These are phyloP conservation scores for Fusarium sp. DNA, from an alignment of 2,329 filamentous ascomycete genomes.

Conservation along the genomic window DNA sequence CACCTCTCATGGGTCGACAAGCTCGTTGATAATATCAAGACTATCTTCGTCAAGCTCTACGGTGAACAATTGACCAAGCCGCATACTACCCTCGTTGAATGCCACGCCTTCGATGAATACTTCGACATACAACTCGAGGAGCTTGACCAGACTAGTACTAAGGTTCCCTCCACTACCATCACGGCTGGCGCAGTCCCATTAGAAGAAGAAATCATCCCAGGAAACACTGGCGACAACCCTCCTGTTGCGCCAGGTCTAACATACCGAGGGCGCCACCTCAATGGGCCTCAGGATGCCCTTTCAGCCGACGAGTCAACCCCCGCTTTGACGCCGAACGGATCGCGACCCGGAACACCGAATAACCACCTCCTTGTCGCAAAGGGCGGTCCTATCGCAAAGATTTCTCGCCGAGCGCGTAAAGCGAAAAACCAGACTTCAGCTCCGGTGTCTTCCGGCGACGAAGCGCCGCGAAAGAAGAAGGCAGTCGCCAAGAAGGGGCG, in stretches of 20 bases:
- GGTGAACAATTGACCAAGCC: slow-evolving; percentile 85
- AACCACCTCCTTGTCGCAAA: slow-evolving; percentile 76
- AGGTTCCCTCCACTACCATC: slow-evolving; percentile 40
- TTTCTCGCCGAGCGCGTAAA: slow-evolving; percentile 82
- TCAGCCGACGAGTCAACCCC: slow-evolving; percentile 75
- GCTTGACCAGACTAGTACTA: slow-evolving; percentile 69
- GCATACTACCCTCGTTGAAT: slow-evolving; percentile 81
- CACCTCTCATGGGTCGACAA: slow-evolving; percentile 98
- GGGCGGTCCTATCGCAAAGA: slow-evolving; percentile 76
- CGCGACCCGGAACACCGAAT: slow-evolving; percentile 80
- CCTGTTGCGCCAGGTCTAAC: slow-evolving; percentile 52
- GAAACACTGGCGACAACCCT: slow-evolving; percentile 37
- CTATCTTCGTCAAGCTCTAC: slow-evolving; percentile 91
- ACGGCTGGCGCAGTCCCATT: slow-evolving; percentile 43
- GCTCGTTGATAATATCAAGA: slow-evolving; percentile 92
- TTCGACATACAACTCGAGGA: slow-evolving; percentile 93
- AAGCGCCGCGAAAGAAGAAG: slow-evolving; percentile 69
- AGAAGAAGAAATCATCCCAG: slow-evolving; percentile 49
- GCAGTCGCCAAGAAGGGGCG: slow-evolving; percentile 91
- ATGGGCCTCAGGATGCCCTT: slow-evolving; percentile 50
- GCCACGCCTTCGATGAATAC: slow-evolving; percentile 85
- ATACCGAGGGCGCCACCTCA: slow-evolving; percentile 51
- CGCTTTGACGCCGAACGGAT: slow-evolving; percentile 75
- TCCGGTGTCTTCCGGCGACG: slow-evolving; percentile 84
- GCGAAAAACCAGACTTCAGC: slow-evolving; percentile 72